Evolutionary conservation across 2,329 filamentous ascomycete species (phyloP), one percentile per base, ranked within the genome.

Genomic region (Harringtonia aguacate): DNA sequence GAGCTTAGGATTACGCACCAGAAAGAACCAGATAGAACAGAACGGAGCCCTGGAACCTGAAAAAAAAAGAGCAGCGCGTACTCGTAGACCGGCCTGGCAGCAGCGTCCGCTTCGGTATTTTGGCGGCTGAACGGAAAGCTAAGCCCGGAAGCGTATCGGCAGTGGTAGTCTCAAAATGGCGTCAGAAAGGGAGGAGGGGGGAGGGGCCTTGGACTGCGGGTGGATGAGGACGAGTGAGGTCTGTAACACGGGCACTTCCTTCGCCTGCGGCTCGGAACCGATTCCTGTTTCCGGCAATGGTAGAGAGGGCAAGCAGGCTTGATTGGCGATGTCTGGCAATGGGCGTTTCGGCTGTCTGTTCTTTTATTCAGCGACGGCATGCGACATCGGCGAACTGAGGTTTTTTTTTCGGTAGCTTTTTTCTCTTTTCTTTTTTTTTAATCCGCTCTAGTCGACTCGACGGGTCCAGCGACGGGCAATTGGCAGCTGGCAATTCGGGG

Each of bases 311-410:
- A 8, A 27, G 24, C 24, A 27, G 10, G 24, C 24, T 10, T 27
- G 24, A 27, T 27, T 27, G 24, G 24, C 10, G 24, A 27, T 27
- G n/a, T n/a, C n/a, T n/a, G 18, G n/a, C 9, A 31, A 21, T 20
- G 12, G 8, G 9, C 27, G 17, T 40, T 15, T 24, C 8, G 30
- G 21, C 17, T 27, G 14, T n/a, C 15, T 15, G 13, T 21, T 10
- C 28, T 13, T 13, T n/a, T 17, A 22, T 27, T 13, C 12, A n/a
- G 4, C 12, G 21, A 31, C 20, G 10, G 28, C 3, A 17, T 18
- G 41, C 41, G 41, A 43, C 34, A 43, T 43, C 41, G 41, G 41
- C 41, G 33, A 27, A 14, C 20, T 17, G 38, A 39, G 18, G 14
- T 15, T 41, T 41, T 41, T 33, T 6, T 15, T 33, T 13, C 15